Base-by-base conservation (phyloP, 2,329 filamentous ascomycete genomes). In the Ophiostoma ulmi region DNA sequence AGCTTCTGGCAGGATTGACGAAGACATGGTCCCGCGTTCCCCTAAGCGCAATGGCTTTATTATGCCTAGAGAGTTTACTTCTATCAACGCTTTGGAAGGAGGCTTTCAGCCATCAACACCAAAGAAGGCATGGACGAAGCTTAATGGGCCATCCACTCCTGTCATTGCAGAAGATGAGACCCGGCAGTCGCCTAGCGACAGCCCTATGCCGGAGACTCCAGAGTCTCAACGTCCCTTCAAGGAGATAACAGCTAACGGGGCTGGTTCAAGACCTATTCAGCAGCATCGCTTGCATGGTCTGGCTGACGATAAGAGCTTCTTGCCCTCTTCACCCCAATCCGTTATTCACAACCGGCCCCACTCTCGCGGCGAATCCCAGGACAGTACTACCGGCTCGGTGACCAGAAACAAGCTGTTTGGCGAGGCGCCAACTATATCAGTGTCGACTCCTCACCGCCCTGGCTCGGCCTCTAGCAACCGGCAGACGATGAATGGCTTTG, bases 81-180 rank as follows among this genome's bases (percentile, higher is more conserved):
- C 52, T 3, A 67, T 67, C 14, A 35, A 10, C 5, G 36, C 36
- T 13, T 58, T 67, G 17, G 67, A 69, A 5, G 69, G 68, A 41
- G 65, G 52, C 52, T 22, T 36, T 11, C 64, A 77, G 36, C 80
- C 83, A 22, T 75, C 79, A 71, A 81, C 81, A 26, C 79, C 82
- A 14, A 75, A 80, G 77, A 76, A 77, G 78, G 74, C 78, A 41
- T 81, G 83, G 75, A 81, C 81, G 72, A 84, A 81, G 74, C 77
- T 76, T 55, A 81, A 80, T 71, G 77, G 78, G 26, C 75, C 79
- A 1, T 73, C 76, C 4, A 78, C 80, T 0, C 82, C 83, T 10
- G 75, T 86, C 68, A 88, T 91, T 77, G 87, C 87, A 3, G 88
- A 91, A 76, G 89, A 91, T 75, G 86, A 88, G 73, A 88, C 87